Evolutionary conservation across 352 stramenopile species (phyloP).

Genomic region (Globisporangium rhizosaccharum): DNA sequence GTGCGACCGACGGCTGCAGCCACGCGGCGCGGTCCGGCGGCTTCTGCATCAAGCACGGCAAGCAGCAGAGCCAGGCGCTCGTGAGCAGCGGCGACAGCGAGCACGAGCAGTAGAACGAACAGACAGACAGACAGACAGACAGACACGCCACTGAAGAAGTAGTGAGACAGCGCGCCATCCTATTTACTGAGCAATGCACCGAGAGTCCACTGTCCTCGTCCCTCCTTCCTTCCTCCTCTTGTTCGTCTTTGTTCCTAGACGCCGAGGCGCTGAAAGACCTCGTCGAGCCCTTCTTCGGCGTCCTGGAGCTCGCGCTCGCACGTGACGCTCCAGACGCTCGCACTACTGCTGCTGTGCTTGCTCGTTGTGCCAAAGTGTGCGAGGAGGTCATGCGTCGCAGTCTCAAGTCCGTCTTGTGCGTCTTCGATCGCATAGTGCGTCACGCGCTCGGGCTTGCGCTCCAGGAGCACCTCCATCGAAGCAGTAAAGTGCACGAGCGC

Average conservation of each 20-base stretch:
- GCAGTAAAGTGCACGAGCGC: slow-evolving; percentile 32
- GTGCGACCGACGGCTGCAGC: slow-evolving; percentile 62
- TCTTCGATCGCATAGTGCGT: slow-evolving; percentile 32
- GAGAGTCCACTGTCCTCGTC: too few relatives aligned
- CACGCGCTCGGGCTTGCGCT: slow-evolving; percentile 21
- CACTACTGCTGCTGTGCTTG: not conserved
- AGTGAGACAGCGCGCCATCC: not conserved
- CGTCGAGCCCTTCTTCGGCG: slow-evolving; percentile 30
- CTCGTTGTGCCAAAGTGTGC: slow-evolving; percentile 13
- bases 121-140: not conserved
- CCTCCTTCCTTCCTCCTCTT: too few relatives aligned
- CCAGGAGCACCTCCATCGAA: slow-evolving; percentile 37
- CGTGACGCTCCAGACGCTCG: slow-evolving; percentile 21
- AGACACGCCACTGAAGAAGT: too few relatives aligned
- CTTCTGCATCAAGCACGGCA: slow-evolving; percentile 84
- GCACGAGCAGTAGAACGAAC: slow-evolving; percentile 1
- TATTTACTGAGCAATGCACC: not conserved
- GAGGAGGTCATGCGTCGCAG: slow-evolving; percentile 22
- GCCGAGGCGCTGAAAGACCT: slow-evolving; percentile 5
- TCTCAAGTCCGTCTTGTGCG: slow-evolving; percentile 37
- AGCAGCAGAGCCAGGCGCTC: slow-evolving; percentile 31
- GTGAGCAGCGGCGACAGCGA: not conserved
- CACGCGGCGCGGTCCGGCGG: slow-evolving; percentile 73
- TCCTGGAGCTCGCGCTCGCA: slow-evolving; percentile 41
- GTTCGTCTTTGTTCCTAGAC: not conserved